These are phyloP conservation scores for Penicillium rolfsii DNA, from an alignment of 2,329 filamentous ascomycete species.

Conservation along the genomic window DNA sequence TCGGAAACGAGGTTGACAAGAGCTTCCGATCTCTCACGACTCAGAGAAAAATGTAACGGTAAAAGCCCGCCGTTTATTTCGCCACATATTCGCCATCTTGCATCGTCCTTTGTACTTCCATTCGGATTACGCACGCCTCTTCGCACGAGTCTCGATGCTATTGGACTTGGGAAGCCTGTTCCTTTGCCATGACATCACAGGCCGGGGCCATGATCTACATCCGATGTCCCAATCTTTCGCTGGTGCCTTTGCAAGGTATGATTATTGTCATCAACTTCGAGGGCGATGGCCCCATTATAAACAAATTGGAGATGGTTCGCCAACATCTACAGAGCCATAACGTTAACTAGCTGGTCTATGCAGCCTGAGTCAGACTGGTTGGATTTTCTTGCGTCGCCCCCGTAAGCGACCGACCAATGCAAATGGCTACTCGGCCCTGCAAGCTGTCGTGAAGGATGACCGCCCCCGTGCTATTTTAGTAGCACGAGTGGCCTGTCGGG, in stretches of 20 bases:
- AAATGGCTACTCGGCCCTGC: not conserved
- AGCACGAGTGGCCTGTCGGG: too few relatives aligned
- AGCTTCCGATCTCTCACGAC: not conserved
- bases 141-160: not conserved
- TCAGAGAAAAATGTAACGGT: not conserved
- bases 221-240: not conserved
- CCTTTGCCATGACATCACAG: conserved; percentile 10
- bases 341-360: not conserved
- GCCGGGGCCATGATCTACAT: not conserved
- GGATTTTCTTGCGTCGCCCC: not conserved
- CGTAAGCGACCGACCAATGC: not conserved
- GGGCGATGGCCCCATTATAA: not conserved
- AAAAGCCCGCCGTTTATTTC: not conserved
- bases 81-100: not conserved
- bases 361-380: not conserved
- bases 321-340: not conserved
- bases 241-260: not conserved
- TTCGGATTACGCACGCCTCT: not conserved
- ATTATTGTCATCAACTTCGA: not conserved
- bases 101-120: not conserved
- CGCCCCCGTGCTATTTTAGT: not conserved
- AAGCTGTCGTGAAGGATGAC: not conserved
- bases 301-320: not conserved
- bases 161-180: not conserved
- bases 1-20: not conserved